A percentile compares a stretch with the other conserved stretches of the same genome.
Conservation (phyloP, 2,329 filamentous ascomycete species). For the Catunica adiposa region DNA sequence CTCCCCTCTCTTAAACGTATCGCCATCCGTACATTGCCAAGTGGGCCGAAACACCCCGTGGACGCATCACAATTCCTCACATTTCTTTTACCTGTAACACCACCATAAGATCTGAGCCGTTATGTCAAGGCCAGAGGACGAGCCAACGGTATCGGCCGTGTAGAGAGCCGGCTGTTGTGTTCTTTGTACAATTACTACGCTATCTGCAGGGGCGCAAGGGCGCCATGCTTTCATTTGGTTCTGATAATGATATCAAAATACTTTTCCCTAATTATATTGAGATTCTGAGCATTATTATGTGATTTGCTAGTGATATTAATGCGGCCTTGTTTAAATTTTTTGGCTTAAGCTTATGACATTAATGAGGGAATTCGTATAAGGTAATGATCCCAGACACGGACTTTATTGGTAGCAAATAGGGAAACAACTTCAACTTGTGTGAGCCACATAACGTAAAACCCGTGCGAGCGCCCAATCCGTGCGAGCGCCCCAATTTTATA, state of each 20-base stretch:
- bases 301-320: too few species aligned
- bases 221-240: not conserved
- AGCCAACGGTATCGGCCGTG: not conserved
- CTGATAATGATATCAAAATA: not conserved
- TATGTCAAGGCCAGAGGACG: not conserved
- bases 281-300: not conserved
- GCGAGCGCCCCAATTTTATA: too few species aligned
- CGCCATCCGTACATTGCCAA: not conserved
- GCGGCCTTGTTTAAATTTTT: too few species aligned
- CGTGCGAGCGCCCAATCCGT: too few species aligned
- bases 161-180: not conserved
- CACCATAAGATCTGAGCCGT: not conserved
- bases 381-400: too few species aligned
- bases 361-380: too few species aligned
- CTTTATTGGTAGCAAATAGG: too few species aligned
- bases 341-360: too few species aligned
- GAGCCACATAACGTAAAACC: too few species aligned
- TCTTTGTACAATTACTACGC: constrained; percentile 5
- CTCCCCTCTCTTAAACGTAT: constrained; percentile 41
- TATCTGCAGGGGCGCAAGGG: not conserved
- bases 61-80: not conserved
- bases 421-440: too few species aligned
- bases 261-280: not conserved
- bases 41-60: not conserved
- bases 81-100: constrained; percentile 6